Percentiles rank a stretch among this genome's conserved stretches.
Conservation (phyloP, 2,329 filamentous ascomycete species). For the Venturia nashicola region DNA sequence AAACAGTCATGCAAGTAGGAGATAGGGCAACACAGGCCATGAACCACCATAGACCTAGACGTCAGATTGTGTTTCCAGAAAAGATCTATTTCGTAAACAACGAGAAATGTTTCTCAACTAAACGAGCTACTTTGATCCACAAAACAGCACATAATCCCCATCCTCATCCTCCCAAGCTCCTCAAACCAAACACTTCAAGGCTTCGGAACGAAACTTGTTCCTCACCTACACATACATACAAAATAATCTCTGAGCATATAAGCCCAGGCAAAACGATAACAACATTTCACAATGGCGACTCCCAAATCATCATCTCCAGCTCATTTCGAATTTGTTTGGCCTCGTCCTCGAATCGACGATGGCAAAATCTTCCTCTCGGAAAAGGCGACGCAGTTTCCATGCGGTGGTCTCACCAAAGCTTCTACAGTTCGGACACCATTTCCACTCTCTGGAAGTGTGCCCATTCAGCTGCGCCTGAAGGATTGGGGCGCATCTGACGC, state of each 20-base stretch:
- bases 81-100: background rate
- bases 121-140: background rate
- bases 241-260: background rate
- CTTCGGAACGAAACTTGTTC: background rate
- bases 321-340: background rate
- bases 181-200: background rate
- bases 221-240: background rate
- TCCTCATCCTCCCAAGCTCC: background rate
- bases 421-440: background rate
- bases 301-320: background rate
- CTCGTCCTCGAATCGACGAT: background rate
- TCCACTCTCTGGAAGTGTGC: background rate
- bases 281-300: background rate
- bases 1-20: background rate
- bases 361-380: background rate
- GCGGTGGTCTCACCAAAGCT: background rate
- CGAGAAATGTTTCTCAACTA: background rate
- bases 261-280: background rate
- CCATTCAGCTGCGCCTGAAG: background rate
- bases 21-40: background rate
- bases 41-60: background rate
- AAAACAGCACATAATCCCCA: background rate
- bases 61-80: background rate
- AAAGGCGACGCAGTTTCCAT: background rate
- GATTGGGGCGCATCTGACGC: background rate